These are phyloP conservation scores for Mycena metata DNA, from an alignment of 768 basidiomycete genomes.

Conservation along the genomic window DNA sequence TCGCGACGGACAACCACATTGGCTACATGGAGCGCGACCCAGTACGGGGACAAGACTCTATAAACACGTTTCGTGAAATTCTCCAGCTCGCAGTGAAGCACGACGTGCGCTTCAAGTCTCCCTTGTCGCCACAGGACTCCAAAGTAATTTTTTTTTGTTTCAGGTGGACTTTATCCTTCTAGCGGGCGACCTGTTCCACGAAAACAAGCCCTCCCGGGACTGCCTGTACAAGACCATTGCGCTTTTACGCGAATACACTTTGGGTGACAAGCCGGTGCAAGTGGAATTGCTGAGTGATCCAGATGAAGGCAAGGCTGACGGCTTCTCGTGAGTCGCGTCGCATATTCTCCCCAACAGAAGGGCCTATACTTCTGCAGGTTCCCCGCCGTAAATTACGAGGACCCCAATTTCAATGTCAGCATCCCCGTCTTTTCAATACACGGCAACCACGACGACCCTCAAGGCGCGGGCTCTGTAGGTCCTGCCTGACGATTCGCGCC, in stretches of 20 bases:
- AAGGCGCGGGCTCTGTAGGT: conserved; percentile 91
- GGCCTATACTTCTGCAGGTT: conserved; percentile 66
- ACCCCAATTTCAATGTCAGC: conserved; percentile 92
- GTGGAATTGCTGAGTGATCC: conserved; percentile 95
- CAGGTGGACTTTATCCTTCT: conserved; percentile 97
- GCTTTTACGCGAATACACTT: conserved; percentile 89
- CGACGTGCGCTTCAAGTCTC: conserved; percentile 68
- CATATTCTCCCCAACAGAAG: background rate
- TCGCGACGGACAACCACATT: conserved; percentile 97
- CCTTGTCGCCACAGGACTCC: conserved; percentile 22
- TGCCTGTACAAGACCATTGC: conserved; percentile 92
- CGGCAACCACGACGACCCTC: conserved; percentile 99
- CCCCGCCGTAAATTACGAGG: conserved; percentile 97
- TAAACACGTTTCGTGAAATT: conserved; percentile 96
- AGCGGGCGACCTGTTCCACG: conserved; percentile 97
- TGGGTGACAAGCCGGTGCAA: conserved; percentile 91
- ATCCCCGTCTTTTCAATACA: conserved; percentile 99
- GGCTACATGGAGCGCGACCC: conserved; percentile 97
- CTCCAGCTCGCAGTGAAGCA: conserved; percentile 90
- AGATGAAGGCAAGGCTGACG: conserved; percentile 86
- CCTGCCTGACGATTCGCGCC: background rate
- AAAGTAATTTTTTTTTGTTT: background rate
- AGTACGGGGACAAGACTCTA: conserved; percentile 92
- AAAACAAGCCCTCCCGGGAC: conserved; percentile 94
- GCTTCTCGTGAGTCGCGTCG: conserved; percentile 76